These are phyloP conservation scores for Tuber melanosporum DNA, from an alignment of 495 filamentous ascomycete species.

Conservation along the genomic window DNA sequence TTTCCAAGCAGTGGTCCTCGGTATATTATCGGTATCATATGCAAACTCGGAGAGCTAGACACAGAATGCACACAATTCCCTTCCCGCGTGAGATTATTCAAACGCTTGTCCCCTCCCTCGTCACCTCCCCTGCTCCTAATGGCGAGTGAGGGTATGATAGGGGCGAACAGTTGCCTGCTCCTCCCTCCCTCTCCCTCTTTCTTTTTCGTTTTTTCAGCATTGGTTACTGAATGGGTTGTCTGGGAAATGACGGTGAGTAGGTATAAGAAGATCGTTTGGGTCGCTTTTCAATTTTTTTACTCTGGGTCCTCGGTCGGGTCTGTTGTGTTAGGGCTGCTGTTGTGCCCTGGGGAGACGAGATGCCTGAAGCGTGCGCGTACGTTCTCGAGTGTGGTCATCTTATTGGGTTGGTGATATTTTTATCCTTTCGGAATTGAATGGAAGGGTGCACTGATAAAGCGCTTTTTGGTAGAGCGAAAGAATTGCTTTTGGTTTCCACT, in stretches of 20 bases:
- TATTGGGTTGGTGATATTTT: background rate
- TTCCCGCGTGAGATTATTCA: background rate
- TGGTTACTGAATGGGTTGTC: background rate
- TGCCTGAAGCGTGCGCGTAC: background rate
- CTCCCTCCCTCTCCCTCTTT: background rate
- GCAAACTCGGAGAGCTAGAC: background rate
- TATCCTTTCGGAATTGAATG: background rate
- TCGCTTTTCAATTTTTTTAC: background rate
- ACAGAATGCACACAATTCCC: background rate
- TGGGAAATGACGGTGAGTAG: background rate
- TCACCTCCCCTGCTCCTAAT: background rate
- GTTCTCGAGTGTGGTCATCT: background rate
- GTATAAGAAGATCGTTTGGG: slow-evolving; percentile 2
- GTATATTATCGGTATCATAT: background rate
- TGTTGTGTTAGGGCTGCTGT: background rate
- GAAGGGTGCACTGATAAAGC: background rate
- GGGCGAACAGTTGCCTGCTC: background rate
- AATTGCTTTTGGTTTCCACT: background rate
- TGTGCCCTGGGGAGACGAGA: background rate
- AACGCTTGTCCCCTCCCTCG: background rate
- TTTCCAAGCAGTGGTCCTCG: background rate
- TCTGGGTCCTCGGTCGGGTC: background rate
- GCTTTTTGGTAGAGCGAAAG: background rate
- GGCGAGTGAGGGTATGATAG: background rate
- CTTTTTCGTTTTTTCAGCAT: background rate